Conservation (phyloP, 2,329 filamentous ascomycete species). For the Chaetomium olivaceum region DNA sequence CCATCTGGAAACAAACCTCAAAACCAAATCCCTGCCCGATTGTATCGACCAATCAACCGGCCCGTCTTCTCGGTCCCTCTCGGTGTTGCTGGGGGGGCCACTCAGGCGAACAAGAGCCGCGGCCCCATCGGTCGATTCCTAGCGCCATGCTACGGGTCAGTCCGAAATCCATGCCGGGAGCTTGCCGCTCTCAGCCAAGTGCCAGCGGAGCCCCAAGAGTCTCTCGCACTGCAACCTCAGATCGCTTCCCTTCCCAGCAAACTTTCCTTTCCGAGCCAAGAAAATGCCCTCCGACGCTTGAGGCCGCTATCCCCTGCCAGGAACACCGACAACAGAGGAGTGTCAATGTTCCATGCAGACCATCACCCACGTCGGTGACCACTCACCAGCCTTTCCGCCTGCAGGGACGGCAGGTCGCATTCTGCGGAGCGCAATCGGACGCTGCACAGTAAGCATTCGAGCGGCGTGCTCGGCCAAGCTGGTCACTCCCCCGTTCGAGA, state of each 20-base stretch:
- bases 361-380: constrained; percentile 5
- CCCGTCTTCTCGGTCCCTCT: neutral
- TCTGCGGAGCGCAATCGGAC: constrained; percentile 12
- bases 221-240: constrained; percentile 9
- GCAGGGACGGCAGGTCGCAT: constrained; percentile 25
- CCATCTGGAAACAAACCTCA: neutral
- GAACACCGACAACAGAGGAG: neutral
- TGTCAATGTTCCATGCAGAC: neutral
- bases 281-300: neutral
- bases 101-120: constrained; percentile 24
- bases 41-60: neutral
- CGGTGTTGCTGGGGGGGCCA: constrained; percentile 4
- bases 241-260: constrained; percentile 6
- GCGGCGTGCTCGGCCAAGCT: constrained; percentile 7
- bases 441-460: constrained; percentile 15
- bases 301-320: neutral
- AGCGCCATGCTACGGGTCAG: constrained; percentile 20
- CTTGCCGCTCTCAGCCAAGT: constrained; percentile 22
- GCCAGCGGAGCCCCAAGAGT: neutral
- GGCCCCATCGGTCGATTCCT: constrained; percentile 26
- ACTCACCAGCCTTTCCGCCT: constrained; percentile 18
- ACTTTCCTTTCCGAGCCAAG: constrained; percentile 4
- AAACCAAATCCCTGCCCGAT: neutral
- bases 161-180: constrained; percentile 24
- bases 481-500: neutral